A percentile compares a stretch with the other conserved stretches of the same genome.
These are phyloP conservation scores for Ceratobasidium sp. DNA, from an alignment of 1,284 basidiomycete genomes.

Conservation along the genomic window DNA sequence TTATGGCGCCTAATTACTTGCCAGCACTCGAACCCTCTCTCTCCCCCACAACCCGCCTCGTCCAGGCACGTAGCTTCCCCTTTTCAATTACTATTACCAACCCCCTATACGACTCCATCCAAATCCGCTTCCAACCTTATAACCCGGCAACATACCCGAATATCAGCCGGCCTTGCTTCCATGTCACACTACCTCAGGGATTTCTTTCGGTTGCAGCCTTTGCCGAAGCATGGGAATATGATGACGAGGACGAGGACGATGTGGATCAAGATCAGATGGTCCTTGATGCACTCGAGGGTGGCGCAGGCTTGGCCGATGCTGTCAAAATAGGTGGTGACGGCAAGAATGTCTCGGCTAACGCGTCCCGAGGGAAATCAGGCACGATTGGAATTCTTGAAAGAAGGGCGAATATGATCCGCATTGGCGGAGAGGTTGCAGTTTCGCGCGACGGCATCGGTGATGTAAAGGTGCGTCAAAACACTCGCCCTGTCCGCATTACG, in stretches of 20 bases:
- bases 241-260: conserved; percentile 84
- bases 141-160: conserved; percentile 61
- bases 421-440: conserved; percentile 85
- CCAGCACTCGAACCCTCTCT: conserved; percentile 85
- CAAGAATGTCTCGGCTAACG: conserved; percentile 51
- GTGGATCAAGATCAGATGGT: conserved; percentile 69
- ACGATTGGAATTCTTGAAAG: conserved; percentile 86
- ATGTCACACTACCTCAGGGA: conserved; percentile 44
- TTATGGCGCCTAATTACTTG: conserved; percentile 93
- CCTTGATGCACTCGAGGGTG: conserved; percentile 57
- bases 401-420: conserved; percentile 86
- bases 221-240: conserved; percentile 96
- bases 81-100: conserved; percentile 93
- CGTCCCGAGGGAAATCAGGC: conserved; percentile 59
- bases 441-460: conserved; percentile 79
- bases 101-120: conserved; percentile 93
- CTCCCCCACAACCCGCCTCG: conserved; percentile 66
- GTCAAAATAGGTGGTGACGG: conserved; percentile 49
- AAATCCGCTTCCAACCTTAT: conserved; percentile 81
- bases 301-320: conserved; percentile 49
- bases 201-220: conserved; percentile 78
- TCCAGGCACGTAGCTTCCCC: conserved; percentile 80
- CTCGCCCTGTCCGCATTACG: neutral
- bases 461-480: conserved; percentile 70
- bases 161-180: conserved; percentile 48